Conservation (phyloP, 805 yeast species). For the Teunomyces tritomae region DNA sequence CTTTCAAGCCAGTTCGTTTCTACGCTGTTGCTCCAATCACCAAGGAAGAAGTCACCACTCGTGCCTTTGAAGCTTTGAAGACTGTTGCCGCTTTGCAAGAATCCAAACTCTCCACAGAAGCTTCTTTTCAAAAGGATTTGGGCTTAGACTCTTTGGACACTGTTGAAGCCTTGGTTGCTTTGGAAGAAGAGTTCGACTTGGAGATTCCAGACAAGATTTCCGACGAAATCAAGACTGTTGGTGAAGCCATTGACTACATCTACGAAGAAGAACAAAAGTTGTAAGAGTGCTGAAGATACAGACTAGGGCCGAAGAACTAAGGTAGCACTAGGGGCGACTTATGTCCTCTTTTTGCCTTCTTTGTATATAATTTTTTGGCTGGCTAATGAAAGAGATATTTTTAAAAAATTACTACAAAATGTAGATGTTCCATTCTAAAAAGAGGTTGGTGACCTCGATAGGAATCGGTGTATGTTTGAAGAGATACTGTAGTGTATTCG, state of each 20-base stretch:
- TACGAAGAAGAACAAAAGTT: constrained; percentile 55
- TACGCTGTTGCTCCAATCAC: constrained; percentile 67
- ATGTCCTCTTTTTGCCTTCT: constrained; percentile 1
- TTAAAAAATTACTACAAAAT: not conserved
- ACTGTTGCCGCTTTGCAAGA: constrained; percentile 48
- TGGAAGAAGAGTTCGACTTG: constrained; percentile 85
- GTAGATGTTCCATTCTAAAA: not conserved
- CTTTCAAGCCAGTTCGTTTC: constrained; percentile 39
- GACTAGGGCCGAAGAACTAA: constrained; percentile 2
- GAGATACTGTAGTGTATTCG: not conserved
- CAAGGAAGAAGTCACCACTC: constrained; percentile 74
- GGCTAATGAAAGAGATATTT: constrained; percentile 1
- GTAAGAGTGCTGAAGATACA: constrained; percentile 14
- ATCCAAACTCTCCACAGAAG: constrained; percentile 40
- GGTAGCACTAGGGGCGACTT: constrained; percentile 4
- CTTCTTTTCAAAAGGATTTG: constrained; percentile 66
- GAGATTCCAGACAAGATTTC: constrained; percentile 89
- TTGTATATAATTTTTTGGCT: constrained; percentile 3
- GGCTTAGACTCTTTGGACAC: constrained; percentile 94
- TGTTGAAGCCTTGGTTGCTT: constrained; percentile 92
- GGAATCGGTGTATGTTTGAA: not conserved
- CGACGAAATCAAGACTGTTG: constrained; percentile 89
- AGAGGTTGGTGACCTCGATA: too few species aligned
- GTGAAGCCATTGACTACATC: constrained; percentile 88
- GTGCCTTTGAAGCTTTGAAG: constrained; percentile 78